Evolutionary conservation across 1,139 yeast species (phyloP).

Genomic region (Zygoascus sp.): DNA sequence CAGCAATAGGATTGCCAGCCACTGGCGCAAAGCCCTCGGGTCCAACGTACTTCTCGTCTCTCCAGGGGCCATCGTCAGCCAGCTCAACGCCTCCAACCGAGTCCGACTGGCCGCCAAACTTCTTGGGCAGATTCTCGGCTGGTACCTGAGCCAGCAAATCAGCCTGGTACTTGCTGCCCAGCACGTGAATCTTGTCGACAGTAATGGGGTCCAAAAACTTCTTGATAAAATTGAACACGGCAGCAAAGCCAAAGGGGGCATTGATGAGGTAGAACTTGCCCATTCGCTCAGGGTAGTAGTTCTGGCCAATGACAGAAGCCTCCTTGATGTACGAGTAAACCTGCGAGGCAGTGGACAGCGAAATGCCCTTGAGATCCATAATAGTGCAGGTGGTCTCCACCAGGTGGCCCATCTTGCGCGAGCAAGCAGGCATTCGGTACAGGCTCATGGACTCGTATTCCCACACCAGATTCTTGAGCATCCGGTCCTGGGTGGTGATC

Average conservation of each 20-base stretch:
- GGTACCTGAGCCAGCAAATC: slow-evolving; percentile 92
- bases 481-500: slow-evolving; percentile 90
- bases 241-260: slow-evolving; percentile 95
- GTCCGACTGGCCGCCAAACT: slow-evolving; percentile 80
- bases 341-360: slow-evolving; percentile 74
- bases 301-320: slow-evolving; percentile 92
- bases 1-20: slow-evolving; percentile 5
- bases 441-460: slow-evolving; percentile 88
- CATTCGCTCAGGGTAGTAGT: slow-evolving; percentile 99
- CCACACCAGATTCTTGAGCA: slow-evolving; percentile 95
- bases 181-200: slow-evolving; percentile 88
- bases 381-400: slow-evolving; percentile 96
- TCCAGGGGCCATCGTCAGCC: slow-evolving; percentile 97
- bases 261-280: slow-evolving; percentile 94
- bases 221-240: slow-evolving; percentile 86
- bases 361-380: slow-evolving; percentile 90
- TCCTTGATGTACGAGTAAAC: slow-evolving; percentile 86
- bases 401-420: slow-evolving; percentile 70
- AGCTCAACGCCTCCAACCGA: slow-evolving; percentile 76
- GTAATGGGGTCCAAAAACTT: slow-evolving; percentile 97
- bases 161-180: slow-evolving; percentile 71
- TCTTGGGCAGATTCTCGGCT: slow-evolving; percentile 80
- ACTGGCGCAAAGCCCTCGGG: slow-evolving; percentile 38
- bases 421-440: slow-evolving; percentile 89
- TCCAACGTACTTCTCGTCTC: slow-evolving; percentile 68